Evolutionary conservation across 306 rosid genomes (phyloP), one percentile per base, ranked within the genome.

Genomic region (Castanea mollissima): DNA sequence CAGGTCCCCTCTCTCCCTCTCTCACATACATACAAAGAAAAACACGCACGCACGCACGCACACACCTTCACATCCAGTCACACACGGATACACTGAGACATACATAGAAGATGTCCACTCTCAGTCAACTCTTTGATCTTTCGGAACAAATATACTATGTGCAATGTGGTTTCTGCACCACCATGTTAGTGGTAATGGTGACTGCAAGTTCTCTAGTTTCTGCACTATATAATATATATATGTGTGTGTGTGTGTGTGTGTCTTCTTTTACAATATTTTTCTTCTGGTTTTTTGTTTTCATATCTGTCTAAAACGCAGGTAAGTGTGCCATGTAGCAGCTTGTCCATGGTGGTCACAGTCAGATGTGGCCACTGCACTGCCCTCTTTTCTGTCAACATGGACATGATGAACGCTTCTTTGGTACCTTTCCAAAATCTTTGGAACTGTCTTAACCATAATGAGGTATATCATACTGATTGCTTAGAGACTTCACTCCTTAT

Each of bases 361-460:
- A 91, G 93, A 79, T 94, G 97, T 38, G 99, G 99, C 13, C 99
- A 94, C 73, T 94, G 97, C 91, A 80, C 94, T 13, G 78, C 90
- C 84, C 93, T 94, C 35, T 88, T 94, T 11, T 92, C 99, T 52
- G 95, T 92, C 76, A 91, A 92, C 60, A 88, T 92, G 99, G 84
- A 92, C 60, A 88, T 92, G 99, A 85, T 83, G 89, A 91, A 91
- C 82, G 95, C 97, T 86, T 85, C 97, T 79, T 89, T 91, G 77
- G 85, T 92, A 72, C 99, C 97, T 31, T 82, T 91, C 13, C 97
- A 94, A 41, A 41, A 41, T 81, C 90, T 91, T 84, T 84, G 91
- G 64, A 86, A 94, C 52, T 94, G 94, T 83, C 85, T 94, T 74
- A 68, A 55, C 87, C 87, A 85, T 78, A 86, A 78, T 23, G 84